Conservation (phyloP, 1,284 basidiomycete species). For the Ganoderma sinense region DNA sequence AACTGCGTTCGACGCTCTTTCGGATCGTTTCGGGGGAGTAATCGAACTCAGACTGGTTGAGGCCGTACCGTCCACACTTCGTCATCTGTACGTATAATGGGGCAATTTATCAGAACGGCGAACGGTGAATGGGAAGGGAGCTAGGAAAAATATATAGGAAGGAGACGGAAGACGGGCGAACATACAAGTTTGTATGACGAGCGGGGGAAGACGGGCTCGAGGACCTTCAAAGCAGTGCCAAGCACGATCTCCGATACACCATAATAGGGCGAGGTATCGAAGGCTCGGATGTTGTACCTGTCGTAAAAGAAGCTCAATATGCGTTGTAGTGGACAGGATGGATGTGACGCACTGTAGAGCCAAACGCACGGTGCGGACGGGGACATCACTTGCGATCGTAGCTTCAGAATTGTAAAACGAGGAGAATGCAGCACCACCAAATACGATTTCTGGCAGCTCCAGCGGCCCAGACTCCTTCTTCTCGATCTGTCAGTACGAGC, state of each 20-base stretch:
- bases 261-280: slow-evolving; percentile 93
- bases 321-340: not conserved
- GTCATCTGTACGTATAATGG: slow-evolving; percentile 67
- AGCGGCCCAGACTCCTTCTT: slow-evolving; percentile 42
- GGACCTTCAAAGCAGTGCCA: slow-evolving; percentile 73
- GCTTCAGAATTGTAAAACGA: slow-evolving; percentile 75
- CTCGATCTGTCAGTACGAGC: not conserved
- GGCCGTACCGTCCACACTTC: slow-evolving; percentile 92
- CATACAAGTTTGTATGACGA: slow-evolving; percentile 80
- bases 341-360: slow-evolving; percentile 69
- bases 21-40: slow-evolving; percentile 80
- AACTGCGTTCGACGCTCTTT: slow-evolving; percentile 73
- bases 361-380: slow-evolving; percentile 78
- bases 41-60: slow-evolving; percentile 70
- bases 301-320: slow-evolving; percentile 6
- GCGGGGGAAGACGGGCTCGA: slow-evolving; percentile 80
- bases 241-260: slow-evolving; percentile 91
- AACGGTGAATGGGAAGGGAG: not conserved
- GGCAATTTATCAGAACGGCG: not conserved
- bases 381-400: slow-evolving; percentile 64
- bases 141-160: not conserved
- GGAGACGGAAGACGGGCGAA: slow-evolving; percentile 3
- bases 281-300: slow-evolving; percentile 89
- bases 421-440: slow-evolving; percentile 80
- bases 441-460: slow-evolving; percentile 59